Base-by-base conservation (phyloP, 768 basidiomycete genomes). In the Coprinellus micaceus region DNA sequence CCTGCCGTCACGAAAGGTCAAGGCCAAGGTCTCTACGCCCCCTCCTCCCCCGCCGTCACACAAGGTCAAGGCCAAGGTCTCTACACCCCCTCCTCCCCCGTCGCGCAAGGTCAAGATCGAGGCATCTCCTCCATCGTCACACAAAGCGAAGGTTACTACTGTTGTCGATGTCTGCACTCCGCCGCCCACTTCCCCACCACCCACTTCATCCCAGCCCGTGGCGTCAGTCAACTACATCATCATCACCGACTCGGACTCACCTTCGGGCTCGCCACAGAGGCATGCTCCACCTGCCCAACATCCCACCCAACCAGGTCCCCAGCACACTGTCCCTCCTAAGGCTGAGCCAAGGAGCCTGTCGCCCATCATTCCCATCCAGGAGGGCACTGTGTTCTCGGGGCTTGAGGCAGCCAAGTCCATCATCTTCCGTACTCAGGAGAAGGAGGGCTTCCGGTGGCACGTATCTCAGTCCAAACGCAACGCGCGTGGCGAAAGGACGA, bases 381-480 rank as follows among this genome's bases (percentile, higher is more conserved):
- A 46, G 24, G 59, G 59, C 12, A 39, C 41, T 10, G 43, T 40
- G 17, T 57, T 52, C 29, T 26, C 28, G 19, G 36, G 40, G 17
- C 46, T 52, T 25, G 54, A 58, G 24, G 58, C 39, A 2, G 63
- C 63, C 9, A 41, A 51, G 36, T 46, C 49, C 15, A 59, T 60
- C 2, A 55, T 66, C 26, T 64, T 59, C 49, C 37, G 54, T 26
- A 36, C 17, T 10, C 57, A 66, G 50, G 48, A 44, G 36, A 22
- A 19, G 30, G 39, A 44, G 10, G 62, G 64, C 4, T 56, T 63
- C 51, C 15, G 47, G 13, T 66, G 65, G 65, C 26, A 46, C 4
- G 47, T 51, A n/a, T 59, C 40, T 7, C 64, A 65, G 53, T 52
- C 57, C 15, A 63, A 60, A 33, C 41, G 24, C 12, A 37, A 43